These are phyloP conservation scores for Santalum album DNA, from an alignment of 164 flowering plant genomes.

Conservation along the genomic window DNA sequence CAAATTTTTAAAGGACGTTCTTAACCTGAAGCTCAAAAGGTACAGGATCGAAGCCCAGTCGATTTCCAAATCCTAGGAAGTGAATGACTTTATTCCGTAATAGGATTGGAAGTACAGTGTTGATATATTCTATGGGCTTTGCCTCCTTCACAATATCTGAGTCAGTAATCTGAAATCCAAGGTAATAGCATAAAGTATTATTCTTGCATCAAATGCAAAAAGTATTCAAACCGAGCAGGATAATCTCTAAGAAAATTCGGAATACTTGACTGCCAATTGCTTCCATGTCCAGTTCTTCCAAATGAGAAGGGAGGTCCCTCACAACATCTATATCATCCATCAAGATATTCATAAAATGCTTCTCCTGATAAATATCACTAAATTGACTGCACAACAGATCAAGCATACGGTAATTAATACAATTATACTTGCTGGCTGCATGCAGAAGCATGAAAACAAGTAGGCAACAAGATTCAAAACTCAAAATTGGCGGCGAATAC, in stretches of 20 bases:
- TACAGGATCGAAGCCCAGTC: slow-evolving; percentile 89
- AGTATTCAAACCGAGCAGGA: neutral
- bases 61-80: slow-evolving; percentile 91
- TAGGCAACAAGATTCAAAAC: too few species aligned
- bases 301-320: slow-evolving; percentile 68
- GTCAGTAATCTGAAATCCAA: slow-evolving; percentile 67
- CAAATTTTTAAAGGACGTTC: slow-evolving; percentile 4
- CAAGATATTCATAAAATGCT: slow-evolving; percentile 51
- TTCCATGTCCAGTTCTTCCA: slow-evolving; percentile 53
- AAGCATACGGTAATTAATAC: slow-evolving; percentile 3
- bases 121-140: slow-evolving; percentile 52
- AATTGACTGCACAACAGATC: slow-evolving; percentile 61
- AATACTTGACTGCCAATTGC: slow-evolving; percentile 70
- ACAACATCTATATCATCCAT: slow-evolving; percentile 63
- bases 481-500: too few species aligned
- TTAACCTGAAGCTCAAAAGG: slow-evolving; percentile 73
- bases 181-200: slow-evolving; percentile 1
- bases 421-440: neutral
- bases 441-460: too few species aligned
- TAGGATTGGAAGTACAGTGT: slow-evolving; percentile 55
- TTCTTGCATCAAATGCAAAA: neutral
- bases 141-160: slow-evolving; percentile 84
- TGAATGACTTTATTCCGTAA: slow-evolving; percentile 62
- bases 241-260: neutral
- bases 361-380: slow-evolving; percentile 89